Evolutionary conservation across 192 early-diverging fungal species (phyloP).

Genomic region (Phlyctochytrium planicorne): DNA sequence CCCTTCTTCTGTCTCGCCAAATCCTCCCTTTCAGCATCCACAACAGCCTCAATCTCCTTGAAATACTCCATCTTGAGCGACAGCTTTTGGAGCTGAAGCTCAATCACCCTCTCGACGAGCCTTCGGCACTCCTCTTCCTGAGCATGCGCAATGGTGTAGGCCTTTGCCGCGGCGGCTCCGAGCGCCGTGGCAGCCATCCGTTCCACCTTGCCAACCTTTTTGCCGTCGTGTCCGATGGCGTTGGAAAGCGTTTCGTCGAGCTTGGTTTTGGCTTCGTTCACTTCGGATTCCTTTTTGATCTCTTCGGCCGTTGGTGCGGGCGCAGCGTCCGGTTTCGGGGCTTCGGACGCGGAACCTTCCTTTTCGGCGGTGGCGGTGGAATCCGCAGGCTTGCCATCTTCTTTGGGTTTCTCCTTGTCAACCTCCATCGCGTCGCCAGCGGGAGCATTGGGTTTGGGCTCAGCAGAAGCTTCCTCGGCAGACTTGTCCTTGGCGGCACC

Average conservation of each 20-base stretch:
- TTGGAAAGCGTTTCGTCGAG: no score
- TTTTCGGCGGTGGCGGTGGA: neutral
- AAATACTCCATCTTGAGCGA: slow-evolving; percentile 93
- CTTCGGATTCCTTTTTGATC: no score
- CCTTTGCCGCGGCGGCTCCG: slow-evolving; percentile 90
- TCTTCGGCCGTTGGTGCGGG: no score
- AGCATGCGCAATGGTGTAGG: slow-evolving; percentile 72
- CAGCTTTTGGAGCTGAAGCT: slow-evolving; percentile 85
- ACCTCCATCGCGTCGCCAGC: neutral
- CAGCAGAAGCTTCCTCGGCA: neutral
- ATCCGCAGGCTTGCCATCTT: no score
- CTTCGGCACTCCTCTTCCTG: slow-evolving; percentile 86
- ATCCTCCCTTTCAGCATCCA: slow-evolving; percentile 86
- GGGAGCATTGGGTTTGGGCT: neutral
- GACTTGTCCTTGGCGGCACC: neutral
- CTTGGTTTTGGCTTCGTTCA: no score
- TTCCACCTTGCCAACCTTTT: slow-evolving; percentile 47
- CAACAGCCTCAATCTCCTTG: slow-evolving; percentile 81
- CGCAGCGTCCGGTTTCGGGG: no score
- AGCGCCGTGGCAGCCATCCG: slow-evolving; percentile 84
- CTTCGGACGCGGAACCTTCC: neutral
- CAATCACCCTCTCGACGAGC: slow-evolving; percentile 77
- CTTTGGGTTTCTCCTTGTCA: neutral
- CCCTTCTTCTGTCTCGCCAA: slow-evolving; percentile 67
- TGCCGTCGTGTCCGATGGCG: neutral